Base-by-base conservation (phyloP, 495 filamentous ascomycete genomes). In the Penicillium herquei region DNA sequence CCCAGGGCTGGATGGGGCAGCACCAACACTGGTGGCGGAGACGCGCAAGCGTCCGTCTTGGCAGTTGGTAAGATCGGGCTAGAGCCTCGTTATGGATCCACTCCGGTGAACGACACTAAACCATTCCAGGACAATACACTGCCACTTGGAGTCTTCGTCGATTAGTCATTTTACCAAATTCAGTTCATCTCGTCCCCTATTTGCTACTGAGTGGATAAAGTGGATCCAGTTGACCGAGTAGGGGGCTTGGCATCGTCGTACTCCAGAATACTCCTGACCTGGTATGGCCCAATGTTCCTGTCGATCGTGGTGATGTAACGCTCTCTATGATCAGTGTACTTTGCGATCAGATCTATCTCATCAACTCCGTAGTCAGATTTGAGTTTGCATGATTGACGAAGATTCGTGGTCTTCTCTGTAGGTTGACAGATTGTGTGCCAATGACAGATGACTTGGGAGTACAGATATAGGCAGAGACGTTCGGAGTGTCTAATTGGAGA, bases 21-120 rank as follows among this genome's bases (percentile, higher is more conserved):
- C 14, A 46, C 18, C 55, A 45, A 47, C 44, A 46, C 44, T 34
- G 52, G 60, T 55, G 59, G 59, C 59, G 71, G 74, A 74, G 74
- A 74, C 74, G 69, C 74, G 74, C 74, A 77, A 77, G 72, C 73
- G 61, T 70, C 63, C 67, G 70, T 72, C 74, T 76, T 77, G 74
- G 73, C 71, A 62, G 42, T 51, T 57, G 17, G 59, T 61, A 57
- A 62, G 71, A 74, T 76, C 66, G 68, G 69, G 64, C 70, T 67
- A 70, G 67, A 69, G 62, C 56, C 58, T 66, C 58, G 52, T 52
- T 31, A 10, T 2, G n/a, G 51, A 32, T 49, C 66, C 66, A 68
- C 56, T 26, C 4, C 4, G 21, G 21, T 26, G 7, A 52, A 43
- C 59, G 65, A 71, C 55, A 39, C 66, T 55, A 3, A 12, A 58